These are phyloP conservation scores for Blastobotrys apis DNA, from an alignment of 1,139 yeast genomes.

Conservation along the genomic window DNA sequence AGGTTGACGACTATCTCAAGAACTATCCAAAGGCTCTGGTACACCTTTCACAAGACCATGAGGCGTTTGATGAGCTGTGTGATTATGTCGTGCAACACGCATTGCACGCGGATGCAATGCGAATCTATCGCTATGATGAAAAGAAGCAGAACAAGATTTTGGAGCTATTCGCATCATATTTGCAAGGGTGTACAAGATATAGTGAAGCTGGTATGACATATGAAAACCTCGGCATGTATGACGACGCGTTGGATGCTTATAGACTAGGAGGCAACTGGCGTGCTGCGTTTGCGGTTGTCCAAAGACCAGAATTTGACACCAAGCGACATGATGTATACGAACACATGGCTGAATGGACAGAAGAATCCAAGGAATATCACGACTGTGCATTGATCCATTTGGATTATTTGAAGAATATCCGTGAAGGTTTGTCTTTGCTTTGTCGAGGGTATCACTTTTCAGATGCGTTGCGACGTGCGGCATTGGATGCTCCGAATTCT, in stretches of 20 bases:
- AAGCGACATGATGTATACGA: conserved; percentile 47
- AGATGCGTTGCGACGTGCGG: conserved; percentile 67
- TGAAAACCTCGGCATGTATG: conserved; percentile 58
- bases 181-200: conserved; percentile 48
- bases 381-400: conserved; percentile 82
- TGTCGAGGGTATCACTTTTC: conserved; percentile 76
- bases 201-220: conserved; percentile 72
- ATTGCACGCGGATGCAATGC: conserved; percentile 67
- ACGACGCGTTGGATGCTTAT: conserved; percentile 66
- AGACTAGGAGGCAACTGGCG: conserved; percentile 73
- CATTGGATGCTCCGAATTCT: conserved; percentile 24
- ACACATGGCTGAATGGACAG: conserved; percentile 53
- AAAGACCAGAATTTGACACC: conserved; percentile 31
- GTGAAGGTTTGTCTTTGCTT: conserved; percentile 59
- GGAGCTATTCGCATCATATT: conserved; percentile 55
- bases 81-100: conserved; percentile 68
- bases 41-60: conserved; percentile 55
- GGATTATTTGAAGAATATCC: conserved; percentile 55
- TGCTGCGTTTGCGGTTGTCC: conserved; percentile 67
- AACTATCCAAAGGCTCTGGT: conserved; percentile 62
- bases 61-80: conserved; percentile 54
- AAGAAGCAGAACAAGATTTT: conserved; percentile 49
- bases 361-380: conserved; percentile 66
- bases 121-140: conserved; percentile 56
- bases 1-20: conserved; percentile 76